Evolutionary conservation across 31 red algal species (phyloP), one percentile per base, ranked within the genome.

Genomic region (Bonnemaisonia californica): DNA sequence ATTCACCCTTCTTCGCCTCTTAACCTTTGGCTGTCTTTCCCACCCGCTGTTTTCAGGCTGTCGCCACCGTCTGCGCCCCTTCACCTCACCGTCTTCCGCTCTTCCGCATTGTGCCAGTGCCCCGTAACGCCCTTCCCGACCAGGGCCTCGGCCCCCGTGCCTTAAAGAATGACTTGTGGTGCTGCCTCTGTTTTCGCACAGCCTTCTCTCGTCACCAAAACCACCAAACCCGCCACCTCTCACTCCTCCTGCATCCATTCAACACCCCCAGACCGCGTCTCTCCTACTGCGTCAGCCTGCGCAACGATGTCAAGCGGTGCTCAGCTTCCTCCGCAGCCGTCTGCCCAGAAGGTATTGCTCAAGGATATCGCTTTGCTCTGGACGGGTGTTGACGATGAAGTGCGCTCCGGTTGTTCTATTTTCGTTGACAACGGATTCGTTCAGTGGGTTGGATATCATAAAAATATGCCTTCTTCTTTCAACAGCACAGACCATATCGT

Each of bases 381-480:
- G 83, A 87, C 83, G 54, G 83, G 83, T 16, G 72, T 77, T 1
- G 62, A 77, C 28, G 83, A 87, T 36, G 34, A 26, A 19, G 39
- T 87, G 24, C 71, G 54, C 41, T 69, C 83, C 54, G 73, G 54
- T 41, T 77, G 71, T 34, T 87, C 83, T 21, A 71, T 87, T 24
- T 74, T 87, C 40, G 73, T 87, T 24, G 72, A 87, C 73, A 68
- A 74, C 19, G 83, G 83, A 29, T 76, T 87, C 62, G 78, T 87
- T 26, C 71, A 87, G 24, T 87, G 83, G 83, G 72, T 87, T 19
- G 83, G 83, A 5, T 33, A 59, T 2, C 61, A 87, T 33, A 24
- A 87, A 54, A 23, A 48, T 26, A 41, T 87, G 26, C 83, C 83
- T 36, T n/a, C 83, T 12, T 78, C 83, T 54, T 48, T 87, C 16